Conservation (phyloP, 163 green algal genomes). For the Prototheca stagnorum region DNA sequence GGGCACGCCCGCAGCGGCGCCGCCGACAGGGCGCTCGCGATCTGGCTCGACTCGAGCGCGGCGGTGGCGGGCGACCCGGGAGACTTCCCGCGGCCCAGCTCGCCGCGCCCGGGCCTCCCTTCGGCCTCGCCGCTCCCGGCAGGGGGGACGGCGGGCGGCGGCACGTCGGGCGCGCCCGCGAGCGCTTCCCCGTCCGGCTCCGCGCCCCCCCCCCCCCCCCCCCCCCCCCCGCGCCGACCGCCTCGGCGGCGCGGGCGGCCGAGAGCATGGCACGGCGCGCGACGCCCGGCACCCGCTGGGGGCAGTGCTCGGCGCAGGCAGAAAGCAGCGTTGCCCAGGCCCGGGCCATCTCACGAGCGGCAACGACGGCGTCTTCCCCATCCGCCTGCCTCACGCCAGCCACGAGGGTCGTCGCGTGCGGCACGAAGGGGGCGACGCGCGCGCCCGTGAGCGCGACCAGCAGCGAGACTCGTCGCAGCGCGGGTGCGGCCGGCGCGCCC, state of each 20-base stretch:
- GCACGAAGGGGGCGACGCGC: slow-evolving; percentile 26
- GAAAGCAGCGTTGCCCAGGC: slow-evolving; percentile 32
- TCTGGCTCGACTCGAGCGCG: neutral
- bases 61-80: neutral
- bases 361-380: slow-evolving; percentile 7
- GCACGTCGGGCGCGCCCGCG: neutral
- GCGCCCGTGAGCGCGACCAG: slow-evolving; percentile 21
- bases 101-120: slow-evolving; percentile 3
- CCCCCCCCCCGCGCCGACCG: neutral
- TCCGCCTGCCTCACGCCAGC: too few species aligned
- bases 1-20: slow-evolving; percentile 33
- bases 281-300: slow-evolving; percentile 30
- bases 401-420: slow-evolving; percentile 10
- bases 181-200: neutral
- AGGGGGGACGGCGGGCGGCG: neutral
- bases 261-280: slow-evolving; percentile 34
- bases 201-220: neutral
- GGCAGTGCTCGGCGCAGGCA: slow-evolving; percentile 40
- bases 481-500: neutral
- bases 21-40: slow-evolving; percentile 17
- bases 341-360: slow-evolving; percentile 4
- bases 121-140: neutral
- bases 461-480: slow-evolving; percentile 8
- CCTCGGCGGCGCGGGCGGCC: slow-evolving; percentile 40
- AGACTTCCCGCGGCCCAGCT: slow-evolving; percentile 17